A percentile compares a stretch with the other conserved stretches of the same genome.
Conservation (phyloP, 352 stramenopile genomes). For the Phytopythium sindhum region DNA sequence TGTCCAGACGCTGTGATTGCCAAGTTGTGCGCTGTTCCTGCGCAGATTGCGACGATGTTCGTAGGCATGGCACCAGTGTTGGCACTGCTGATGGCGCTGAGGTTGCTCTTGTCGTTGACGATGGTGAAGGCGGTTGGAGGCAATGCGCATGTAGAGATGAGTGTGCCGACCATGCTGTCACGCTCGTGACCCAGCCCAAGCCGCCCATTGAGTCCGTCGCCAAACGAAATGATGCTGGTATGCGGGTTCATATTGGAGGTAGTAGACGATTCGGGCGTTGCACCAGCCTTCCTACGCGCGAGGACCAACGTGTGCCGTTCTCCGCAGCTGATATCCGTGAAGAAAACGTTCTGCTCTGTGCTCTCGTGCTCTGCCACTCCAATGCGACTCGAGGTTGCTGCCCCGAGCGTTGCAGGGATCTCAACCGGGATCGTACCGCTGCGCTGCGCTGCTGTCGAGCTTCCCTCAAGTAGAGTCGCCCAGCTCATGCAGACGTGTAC, state of each 20-base stretch:
- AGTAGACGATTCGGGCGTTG: slow-evolving; percentile 1
- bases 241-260: slow-evolving; percentile 8
- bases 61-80: slow-evolving; percentile 15
- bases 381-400: background rate
- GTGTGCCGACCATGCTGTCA: slow-evolving; percentile 34
- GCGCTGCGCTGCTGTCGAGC: background rate
- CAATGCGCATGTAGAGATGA: slow-evolving; percentile 38
- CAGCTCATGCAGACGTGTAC: slow-evolving; percentile 38
- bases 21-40: slow-evolving; percentile 46
- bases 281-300: slow-evolving; percentile 4
- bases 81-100: background rate
- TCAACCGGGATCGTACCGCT: background rate
- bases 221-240: slow-evolving; percentile 56
- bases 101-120: background rate
- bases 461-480: slow-evolving; percentile 21
- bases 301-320: slow-evolving; percentile 65
- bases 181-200: slow-evolving; percentile 51
- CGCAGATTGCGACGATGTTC: slow-evolving; percentile 36
- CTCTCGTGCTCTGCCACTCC: slow-evolving; percentile 4
- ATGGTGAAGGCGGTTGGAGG: background rate
- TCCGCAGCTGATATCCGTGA: slow-evolving; percentile 61
- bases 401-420: background rate
- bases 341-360: slow-evolving; percentile 37
- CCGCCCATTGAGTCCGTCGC: slow-evolving; percentile 64
- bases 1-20: slow-evolving; percentile 46